These are phyloP conservation scores for Fusarium proliferatum DNA, from an alignment of 2,329 filamentous ascomycete genomes.

Conservation along the genomic window DNA sequence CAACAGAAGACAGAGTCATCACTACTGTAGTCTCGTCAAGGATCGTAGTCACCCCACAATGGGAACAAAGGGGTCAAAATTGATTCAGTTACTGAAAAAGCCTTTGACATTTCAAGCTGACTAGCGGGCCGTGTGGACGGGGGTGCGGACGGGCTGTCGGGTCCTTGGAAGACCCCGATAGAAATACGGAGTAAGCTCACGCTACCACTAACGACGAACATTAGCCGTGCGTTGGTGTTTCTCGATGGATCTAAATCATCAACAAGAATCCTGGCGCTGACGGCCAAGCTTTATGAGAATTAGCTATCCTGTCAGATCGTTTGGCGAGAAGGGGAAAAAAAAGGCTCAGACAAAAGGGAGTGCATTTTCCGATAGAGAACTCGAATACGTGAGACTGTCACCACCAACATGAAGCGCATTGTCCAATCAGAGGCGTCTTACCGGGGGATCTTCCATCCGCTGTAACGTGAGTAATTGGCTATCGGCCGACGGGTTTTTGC, in stretches of 20 bases:
- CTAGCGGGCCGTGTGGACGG: slow-evolving; percentile 20
- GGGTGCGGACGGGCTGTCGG: slow-evolving; percentile 45
- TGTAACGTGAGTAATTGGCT: slow-evolving; percentile 14
- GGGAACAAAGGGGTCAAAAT: slow-evolving; percentile 9
- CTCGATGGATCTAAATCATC: not conserved
- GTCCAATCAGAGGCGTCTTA: slow-evolving; percentile 8
- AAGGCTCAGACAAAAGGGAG: not conserved
- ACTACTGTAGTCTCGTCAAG: not conserved
- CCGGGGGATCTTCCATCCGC: slow-evolving; percentile 30
- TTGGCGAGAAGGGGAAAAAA: not conserved
- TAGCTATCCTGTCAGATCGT: not conserved
- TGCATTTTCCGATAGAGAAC: not conserved
- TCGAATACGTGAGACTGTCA: not conserved
- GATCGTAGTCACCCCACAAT: not conserved
- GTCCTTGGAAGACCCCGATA: slow-evolving; percentile 49
- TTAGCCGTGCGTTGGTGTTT: not conserved
- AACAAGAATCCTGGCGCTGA: slow-evolving; percentile 7
- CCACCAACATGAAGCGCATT: not conserved
- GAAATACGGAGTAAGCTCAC: slow-evolving; percentile 1
- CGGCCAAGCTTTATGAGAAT: slow-evolving; percentile 10
- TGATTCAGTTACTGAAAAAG: not conserved
- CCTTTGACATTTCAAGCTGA: not conserved
- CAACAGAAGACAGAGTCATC: not conserved
- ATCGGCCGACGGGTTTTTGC: slow-evolving; percentile 19
- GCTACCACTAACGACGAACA: not conserved